Percentiles rank a stretch among this genome's conserved stretches.
Evolutionary conservation across 345 rosid species (phyloP).

Genomic region (Corymbia maculata): DNA sequence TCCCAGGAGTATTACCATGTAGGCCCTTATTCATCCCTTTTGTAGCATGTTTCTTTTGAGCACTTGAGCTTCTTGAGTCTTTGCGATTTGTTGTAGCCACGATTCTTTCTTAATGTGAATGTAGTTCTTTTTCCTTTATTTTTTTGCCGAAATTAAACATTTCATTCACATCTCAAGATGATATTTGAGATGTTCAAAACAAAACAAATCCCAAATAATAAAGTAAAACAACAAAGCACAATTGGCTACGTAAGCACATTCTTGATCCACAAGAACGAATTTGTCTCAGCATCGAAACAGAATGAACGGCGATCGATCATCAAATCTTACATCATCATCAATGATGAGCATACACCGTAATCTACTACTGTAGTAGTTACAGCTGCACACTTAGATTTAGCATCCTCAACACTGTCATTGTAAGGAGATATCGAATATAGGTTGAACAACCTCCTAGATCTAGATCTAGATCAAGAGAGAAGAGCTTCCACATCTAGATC

Average conservation of each 20-base stretch:
- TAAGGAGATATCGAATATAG: neutral
- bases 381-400: neutral
- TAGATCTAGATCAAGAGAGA: neutral
- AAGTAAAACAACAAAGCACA: neutral
- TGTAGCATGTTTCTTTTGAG: neutral
- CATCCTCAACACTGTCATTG: neutral
- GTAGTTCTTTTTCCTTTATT: neutral
- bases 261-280: neutral
- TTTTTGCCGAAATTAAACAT: neutral
- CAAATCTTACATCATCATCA: neutral
- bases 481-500: neutral
- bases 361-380: neutral
- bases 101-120: neutral
- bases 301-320: neutral
- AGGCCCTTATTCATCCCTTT: neutral
- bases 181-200: neutral
- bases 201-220: neutral
- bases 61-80: neutral
- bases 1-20: too few relatives aligned
- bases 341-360: neutral
- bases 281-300: neutral
- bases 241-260: accelerated
- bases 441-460: neutral
- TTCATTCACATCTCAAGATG: neutral
- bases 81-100: neutral